A percentile compares a stretch with the other conserved stretches of the same genome.
Evolutionary conservation across 1,139 yeast species (phyloP).

Genomic region (Debaryomycetaceae sp.): DNA sequence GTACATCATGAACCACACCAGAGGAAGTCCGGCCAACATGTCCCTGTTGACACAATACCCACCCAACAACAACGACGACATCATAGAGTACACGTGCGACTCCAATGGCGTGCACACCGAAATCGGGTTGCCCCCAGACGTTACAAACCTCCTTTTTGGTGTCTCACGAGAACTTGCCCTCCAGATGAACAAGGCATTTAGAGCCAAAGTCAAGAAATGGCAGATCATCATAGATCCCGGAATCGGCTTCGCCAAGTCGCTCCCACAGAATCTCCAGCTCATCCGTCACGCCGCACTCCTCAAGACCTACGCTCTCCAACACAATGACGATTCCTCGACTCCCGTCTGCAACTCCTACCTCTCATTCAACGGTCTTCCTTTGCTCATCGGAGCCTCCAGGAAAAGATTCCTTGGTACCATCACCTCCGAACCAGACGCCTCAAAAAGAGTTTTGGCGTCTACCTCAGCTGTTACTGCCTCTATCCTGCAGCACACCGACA

Average conservation of each 20-base stretch:
- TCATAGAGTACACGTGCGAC: constrained; percentile 37
- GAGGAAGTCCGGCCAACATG: constrained; percentile 85
- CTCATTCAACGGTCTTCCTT: constrained; percentile 54
- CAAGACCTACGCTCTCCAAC: constrained; percentile 45
- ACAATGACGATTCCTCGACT: constrained; percentile 20
- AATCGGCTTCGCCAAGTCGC: constrained; percentile 83
- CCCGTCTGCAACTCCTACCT: constrained; percentile 25
- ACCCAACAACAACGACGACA: constrained; percentile 34
- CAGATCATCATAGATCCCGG: constrained; percentile 94
- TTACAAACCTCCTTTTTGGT: constrained; percentile 37
- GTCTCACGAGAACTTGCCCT: constrained; percentile 62
- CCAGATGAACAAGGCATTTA: constrained; percentile 55
- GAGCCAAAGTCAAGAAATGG: constrained; percentile 76
- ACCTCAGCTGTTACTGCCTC: constrained; percentile 74
- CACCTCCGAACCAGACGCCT: constrained; percentile 47
- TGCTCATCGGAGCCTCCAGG: constrained; percentile 82
- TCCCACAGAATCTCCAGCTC: constrained; percentile 63
- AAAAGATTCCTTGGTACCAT: constrained; percentile 80
- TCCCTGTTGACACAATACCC: constrained; percentile 53
- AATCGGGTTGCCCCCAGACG: constrained; percentile 20
- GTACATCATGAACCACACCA: constrained; percentile 75
- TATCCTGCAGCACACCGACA: constrained; percentile 70
- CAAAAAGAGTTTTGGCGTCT: constrained; percentile 70
- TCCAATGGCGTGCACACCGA: constrained; percentile 27
- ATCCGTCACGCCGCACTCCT: constrained; percentile 57